Percentiles rank a stretch among this genome's conserved stretches.
Evolutionary conservation across 805 yeast genomes (phyloP).

Genomic region (Candida manassasensis): DNA sequence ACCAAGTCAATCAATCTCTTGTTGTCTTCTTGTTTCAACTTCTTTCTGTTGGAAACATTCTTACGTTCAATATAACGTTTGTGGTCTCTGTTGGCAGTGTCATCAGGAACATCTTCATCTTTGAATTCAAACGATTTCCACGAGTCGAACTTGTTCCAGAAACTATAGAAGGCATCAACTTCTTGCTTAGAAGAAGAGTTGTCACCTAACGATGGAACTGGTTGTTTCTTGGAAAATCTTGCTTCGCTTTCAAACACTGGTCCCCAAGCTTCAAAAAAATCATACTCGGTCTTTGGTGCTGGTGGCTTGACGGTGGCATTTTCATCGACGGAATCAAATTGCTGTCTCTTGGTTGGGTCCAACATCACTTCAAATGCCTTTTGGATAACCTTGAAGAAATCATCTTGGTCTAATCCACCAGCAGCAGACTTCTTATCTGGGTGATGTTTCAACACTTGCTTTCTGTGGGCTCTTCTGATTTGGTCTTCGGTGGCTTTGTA

Average conservation of each 20-base stretch:
- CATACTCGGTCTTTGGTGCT: conserved; percentile 57
- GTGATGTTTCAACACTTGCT: conserved; percentile 93
- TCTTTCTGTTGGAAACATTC: conserved; percentile 93
- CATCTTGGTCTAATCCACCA: conserved; percentile 88
- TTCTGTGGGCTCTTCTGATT: conserved; percentile 94
- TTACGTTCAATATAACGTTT: conserved; percentile 97
- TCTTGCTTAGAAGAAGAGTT: conserved; percentile 65
- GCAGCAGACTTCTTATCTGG: conserved; percentile 96
- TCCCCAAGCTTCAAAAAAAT: conserved; percentile 88
- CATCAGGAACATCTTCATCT: conserved; percentile 99
- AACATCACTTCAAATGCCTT: conserved; percentile 89
- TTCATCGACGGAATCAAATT: conserved; percentile 92
- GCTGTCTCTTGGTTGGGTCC: conserved; percentile 83
- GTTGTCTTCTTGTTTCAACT: conserved; percentile 96
- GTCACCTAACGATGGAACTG: conserved; percentile 80
- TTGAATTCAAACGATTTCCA: conserved; percentile 98
- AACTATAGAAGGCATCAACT: conserved; percentile 84
- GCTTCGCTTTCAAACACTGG: conserved; percentile 88
- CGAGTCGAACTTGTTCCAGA: conserved; percentile 94
- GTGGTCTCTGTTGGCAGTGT: conserved; percentile 98
- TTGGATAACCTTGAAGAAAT: conserved; percentile 96
- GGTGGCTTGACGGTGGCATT: conserved; percentile 85
- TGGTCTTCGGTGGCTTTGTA: conserved; percentile 89
- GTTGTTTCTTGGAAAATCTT: conserved; percentile 87
- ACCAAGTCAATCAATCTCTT: conserved; percentile 81